Base-by-base conservation (phyloP, 2,329 filamentous ascomycete species). In the Hypoxylon sp. region DNA sequence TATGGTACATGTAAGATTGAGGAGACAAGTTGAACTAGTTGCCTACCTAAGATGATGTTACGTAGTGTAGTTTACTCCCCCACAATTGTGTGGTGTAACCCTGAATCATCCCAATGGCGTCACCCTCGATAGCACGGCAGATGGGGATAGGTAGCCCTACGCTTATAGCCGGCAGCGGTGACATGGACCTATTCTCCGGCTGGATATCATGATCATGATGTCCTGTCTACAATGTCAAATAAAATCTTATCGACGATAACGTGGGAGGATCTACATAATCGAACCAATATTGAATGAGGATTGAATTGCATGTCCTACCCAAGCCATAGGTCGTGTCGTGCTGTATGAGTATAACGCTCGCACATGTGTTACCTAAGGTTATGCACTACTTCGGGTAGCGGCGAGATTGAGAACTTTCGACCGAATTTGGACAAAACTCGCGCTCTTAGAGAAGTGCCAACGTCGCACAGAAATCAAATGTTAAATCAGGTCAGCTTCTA, bases 21-120 rank as follows among this genome's bases (percentile, higher is more conserved):
- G 54, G 54, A 52, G 36, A 42, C 36, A 50, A 20, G 18, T n/a
- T n/a, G 20, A 42, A 8, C 36, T 40, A 9, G 44, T 18, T 46
- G 44, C 44, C 20, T 28, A 46, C n/a, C n/a, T n/a, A n/a, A n/a
- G n/a, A n/a, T n/a, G 14, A 11, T 16, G 8, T 18, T 51, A 52
- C n/a, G 6, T 40, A 30, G 50, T 53, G 36, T 3, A 12, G 30
- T 11, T 33, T 12, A 4, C 12, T 11, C 59, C 50, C 50, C 63
- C 59, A 55, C 64, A 63, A 40, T 59, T 54, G 42, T 18, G 3
- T 44, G 30, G 38, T 45, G 38, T n/a, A 38, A 28, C 61, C 12
- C 24, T 46, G 46, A 52, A 16, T 56, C 11, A 9, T 50, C 42
- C 33, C 62, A 24, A 66, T 56, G 48, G 57, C 63, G 63, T 65